Evolutionary conservation across 768 basidiomycete genomes (phyloP), one percentile per base, ranked within the genome.

Genomic region (Russula sp.): DNA sequence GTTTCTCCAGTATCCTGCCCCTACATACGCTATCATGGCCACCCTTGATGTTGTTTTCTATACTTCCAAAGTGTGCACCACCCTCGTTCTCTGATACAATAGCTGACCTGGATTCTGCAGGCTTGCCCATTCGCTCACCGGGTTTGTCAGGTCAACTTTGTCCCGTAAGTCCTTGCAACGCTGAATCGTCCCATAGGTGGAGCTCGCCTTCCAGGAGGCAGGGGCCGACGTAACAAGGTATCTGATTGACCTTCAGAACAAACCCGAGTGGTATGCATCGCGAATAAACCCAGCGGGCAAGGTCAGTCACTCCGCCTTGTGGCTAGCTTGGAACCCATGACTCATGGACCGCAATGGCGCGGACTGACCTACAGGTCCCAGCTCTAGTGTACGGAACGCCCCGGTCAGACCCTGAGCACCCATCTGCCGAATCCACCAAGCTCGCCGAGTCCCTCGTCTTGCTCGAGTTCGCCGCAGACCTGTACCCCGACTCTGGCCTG

Each of bases 241-340:
- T 63, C 77, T 83, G 64, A 79, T 88, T 45, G 81, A 87, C 67
- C 72, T 88, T n/a, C 49, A 64, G 63, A 82, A 84, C 73, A 88
- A 87, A 73, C 86, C 86, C 0, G 81, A 78, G 55, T 87, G 85
- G 86, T 87, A 84, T 69, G 79, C 80, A 0, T 77, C 79, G 0
- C 76, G 81, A 57, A 79, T 88, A 45, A 86, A 87, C 71, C 81
- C 81, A 1, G 83, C 79, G 1, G 79, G 80, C 71, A 86, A 86
- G 77, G 86, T 84, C 68, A 20, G 72, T 68, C 14, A 5, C 39
- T 7, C 32, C 9, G 14, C n/a, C 13, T 3, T 14, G 14, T 18
- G 7, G 7, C 14, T 20, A 11, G 6, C 6, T 37, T 32, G 6
- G 20, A 11, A 48, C 22, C 0, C 22, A 7, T 20, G 22, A 27